Conservation (phyloP, 495 filamentous ascomycete species). For the Penicillium paradoxum region DNA sequence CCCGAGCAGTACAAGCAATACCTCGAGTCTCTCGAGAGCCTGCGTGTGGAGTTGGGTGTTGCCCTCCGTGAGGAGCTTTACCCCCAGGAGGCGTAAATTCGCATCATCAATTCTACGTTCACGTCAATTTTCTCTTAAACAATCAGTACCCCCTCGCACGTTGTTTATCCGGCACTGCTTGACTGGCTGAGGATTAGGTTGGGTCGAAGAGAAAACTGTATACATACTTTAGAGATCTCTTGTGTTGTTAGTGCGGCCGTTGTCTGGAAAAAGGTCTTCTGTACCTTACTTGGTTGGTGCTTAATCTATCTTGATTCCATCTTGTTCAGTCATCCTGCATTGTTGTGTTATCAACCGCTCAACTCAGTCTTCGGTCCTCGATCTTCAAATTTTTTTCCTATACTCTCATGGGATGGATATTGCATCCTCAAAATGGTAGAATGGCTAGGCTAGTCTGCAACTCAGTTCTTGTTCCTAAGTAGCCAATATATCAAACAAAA, state of each 20-base stretch:
- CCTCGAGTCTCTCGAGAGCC: conserved; percentile 82
- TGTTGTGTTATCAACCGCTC: conserved; percentile 4
- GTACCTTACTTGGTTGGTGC: conserved; percentile 21
- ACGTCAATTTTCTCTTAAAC: conserved; percentile 26
- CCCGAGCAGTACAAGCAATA: conserved; percentile 96
- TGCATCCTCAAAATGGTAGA: background rate
- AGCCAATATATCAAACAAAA: conserved; percentile 7
- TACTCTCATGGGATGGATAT: background rate
- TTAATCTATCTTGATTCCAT: conserved; percentile 24
- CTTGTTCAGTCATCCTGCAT: conserved; percentile 12
- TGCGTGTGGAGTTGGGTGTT: conserved; percentile 92
- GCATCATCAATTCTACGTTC: conserved; percentile 19
- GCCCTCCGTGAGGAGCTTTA: conserved; percentile 91
- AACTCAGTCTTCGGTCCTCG: conserved; percentile 1
- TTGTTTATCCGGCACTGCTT: conserved; percentile 14
- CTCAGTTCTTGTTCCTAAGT: background rate
- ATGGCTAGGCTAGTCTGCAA: background rate
- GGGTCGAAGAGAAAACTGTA: conserved; percentile 45
- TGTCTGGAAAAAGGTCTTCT: conserved; percentile 29
- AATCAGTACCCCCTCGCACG: conserved; percentile 12
- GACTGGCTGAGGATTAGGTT: conserved; percentile 19
- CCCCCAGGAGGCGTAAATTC: conserved; percentile 62
- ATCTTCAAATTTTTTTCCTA: background rate
- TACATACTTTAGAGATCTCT: conserved; percentile 44
- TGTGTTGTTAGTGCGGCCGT: conserved; percentile 25